A percentile compares a stretch with the other conserved stretches of the same genome.
Conservation (phyloP, 108 stramenopile genomes). For the Cyclotella distinguenda region DNA sequence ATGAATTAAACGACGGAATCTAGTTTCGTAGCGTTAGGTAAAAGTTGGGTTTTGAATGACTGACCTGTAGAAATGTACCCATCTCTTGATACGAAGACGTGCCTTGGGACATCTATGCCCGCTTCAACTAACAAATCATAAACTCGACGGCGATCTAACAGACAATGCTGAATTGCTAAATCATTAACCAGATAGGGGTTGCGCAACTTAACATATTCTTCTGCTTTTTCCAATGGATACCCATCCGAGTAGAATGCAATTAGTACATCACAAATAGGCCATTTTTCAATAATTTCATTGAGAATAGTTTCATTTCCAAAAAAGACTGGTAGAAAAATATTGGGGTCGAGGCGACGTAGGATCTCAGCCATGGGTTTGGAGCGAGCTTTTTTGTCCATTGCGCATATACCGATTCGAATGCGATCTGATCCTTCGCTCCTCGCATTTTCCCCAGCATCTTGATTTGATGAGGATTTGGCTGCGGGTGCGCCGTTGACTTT, state of each 20-base stretch:
- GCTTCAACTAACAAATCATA: constrained; percentile 87
- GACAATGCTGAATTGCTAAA: constrained; percentile 78
- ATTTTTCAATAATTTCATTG: constrained; percentile 86
- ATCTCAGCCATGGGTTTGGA: constrained; percentile 99
- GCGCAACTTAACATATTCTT: constrained; percentile 84
- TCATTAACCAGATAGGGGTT: constrained; percentile 93
- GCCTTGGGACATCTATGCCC: constrained; percentile 93
- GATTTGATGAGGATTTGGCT: too few species aligned
- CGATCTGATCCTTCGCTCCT: too few species aligned
- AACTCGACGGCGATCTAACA: constrained; percentile 93
- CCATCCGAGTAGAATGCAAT: constrained; percentile 92
- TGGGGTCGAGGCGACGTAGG: constrained; percentile 78
- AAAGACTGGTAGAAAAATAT: constrained; percentile 77
- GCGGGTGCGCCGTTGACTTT: too few species aligned
- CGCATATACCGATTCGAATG: constrained; percentile 94
- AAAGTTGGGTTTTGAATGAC: too few species aligned
- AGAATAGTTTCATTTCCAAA: constrained; percentile 93
- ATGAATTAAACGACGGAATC: not conserved
- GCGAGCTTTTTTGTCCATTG: constrained; percentile 94
- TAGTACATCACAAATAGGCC: constrained; percentile 93
- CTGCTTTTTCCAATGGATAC: constrained; percentile 91
- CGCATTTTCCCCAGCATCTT: too few species aligned
- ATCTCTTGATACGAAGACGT: constrained; percentile 88
- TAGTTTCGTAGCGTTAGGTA: too few species aligned
- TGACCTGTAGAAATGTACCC: constrained; percentile 65